These are phyloP conservation scores for Kwoniella bestiolae DNA, from an alignment of 768 basidiomycete species.

Conservation along the genomic window DNA sequence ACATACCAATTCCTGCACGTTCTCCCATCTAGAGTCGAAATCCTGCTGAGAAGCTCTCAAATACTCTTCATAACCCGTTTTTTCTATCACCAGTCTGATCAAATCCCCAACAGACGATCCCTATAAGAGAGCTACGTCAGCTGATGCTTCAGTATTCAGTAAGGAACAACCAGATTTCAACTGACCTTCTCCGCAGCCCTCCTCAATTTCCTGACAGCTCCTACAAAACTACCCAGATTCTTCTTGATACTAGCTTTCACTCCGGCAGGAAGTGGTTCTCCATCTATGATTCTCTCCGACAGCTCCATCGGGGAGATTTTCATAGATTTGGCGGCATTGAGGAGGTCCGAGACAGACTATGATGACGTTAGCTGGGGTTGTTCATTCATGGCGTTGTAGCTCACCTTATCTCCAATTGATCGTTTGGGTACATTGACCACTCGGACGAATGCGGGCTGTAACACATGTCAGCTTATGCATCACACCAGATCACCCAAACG, in stretches of 20 bases:
- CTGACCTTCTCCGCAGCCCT: slow-evolving; percentile 65
- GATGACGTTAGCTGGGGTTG: not conserved
- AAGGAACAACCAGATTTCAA: slow-evolving; percentile 7
- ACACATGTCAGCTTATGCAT: slow-evolving; percentile 53
- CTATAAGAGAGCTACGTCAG: slow-evolving; percentile 55
- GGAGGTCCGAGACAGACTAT: slow-evolving; percentile 69
- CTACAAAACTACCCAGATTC: slow-evolving; percentile 68
- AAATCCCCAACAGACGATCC: slow-evolving; percentile 68
- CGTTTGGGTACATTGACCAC: slow-evolving; percentile 73
- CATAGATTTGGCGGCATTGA: slow-evolving; percentile 63
- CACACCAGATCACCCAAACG: not conserved
- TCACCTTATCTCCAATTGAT: slow-evolving; percentile 77
- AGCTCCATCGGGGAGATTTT: slow-evolving; percentile 66
- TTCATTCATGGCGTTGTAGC: slow-evolving; percentile 2
- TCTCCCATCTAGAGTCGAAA: slow-evolving; percentile 78
- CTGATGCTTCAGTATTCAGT: not conserved
- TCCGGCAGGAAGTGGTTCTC: slow-evolving; percentile 63
- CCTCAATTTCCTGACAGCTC: slow-evolving; percentile 64
- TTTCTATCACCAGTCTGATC: slow-evolving; percentile 65
- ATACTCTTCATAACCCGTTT: slow-evolving; percentile 70
- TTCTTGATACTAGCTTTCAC: slow-evolving; percentile 70
- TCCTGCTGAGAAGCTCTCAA: slow-evolving; percentile 71
- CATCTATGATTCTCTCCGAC: slow-evolving; percentile 69
- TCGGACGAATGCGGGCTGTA: slow-evolving; percentile 69
- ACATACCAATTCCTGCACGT: slow-evolving; percentile 72